Conservation (phyloP, 345 rosid genomes). For the Adansonia digitata region DNA sequence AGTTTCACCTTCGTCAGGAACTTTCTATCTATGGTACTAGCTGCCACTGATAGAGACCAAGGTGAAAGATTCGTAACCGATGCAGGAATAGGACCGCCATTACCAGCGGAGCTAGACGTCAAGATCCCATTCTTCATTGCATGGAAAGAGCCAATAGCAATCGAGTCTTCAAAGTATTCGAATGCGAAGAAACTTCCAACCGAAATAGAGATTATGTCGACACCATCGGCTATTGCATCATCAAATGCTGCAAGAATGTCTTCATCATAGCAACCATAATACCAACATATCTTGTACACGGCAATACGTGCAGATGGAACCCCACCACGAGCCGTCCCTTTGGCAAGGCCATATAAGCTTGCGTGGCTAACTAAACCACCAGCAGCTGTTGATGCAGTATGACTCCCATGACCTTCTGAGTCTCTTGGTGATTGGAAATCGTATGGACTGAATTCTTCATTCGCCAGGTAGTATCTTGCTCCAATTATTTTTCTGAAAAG, state of each 20-base stretch:
- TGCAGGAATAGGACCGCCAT: slow-evolving; percentile 43
- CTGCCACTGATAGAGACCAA: slow-evolving; percentile 77
- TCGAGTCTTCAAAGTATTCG: slow-evolving; percentile 27
- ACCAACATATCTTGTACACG: slow-evolving; percentile 35
- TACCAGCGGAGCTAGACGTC: slow-evolving; percentile 70
- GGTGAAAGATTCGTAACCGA: slow-evolving; percentile 69
- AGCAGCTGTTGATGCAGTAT: slow-evolving; percentile 23
- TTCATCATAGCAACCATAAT: slow-evolving; percentile 11
- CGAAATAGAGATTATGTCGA: slow-evolving; percentile 22
- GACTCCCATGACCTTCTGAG: slow-evolving; percentile 40
- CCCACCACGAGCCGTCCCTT: slow-evolving; percentile 28
- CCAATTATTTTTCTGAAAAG: slow-evolving; percentile 35
- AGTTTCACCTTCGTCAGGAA: slow-evolving; percentile 44
- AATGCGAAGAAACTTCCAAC: neutral
- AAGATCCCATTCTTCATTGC: slow-evolving; percentile 66
- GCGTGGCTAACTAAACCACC: slow-evolving; percentile 14
- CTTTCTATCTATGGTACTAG: slow-evolving; percentile 55
- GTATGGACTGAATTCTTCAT: neutral
- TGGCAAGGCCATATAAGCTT: slow-evolving; percentile 21
- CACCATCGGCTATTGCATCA: slow-evolving; percentile 39
- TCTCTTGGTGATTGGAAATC: slow-evolving; percentile 24
- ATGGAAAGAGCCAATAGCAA: slow-evolving; percentile 78
- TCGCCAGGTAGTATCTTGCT: slow-evolving; percentile 23
- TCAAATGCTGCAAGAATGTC: slow-evolving; percentile 38
- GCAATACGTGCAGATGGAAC: slow-evolving; percentile 36